Base-by-base conservation (phyloP, 768 basidiomycete species). In the Lactarius deliciosus region DNA sequence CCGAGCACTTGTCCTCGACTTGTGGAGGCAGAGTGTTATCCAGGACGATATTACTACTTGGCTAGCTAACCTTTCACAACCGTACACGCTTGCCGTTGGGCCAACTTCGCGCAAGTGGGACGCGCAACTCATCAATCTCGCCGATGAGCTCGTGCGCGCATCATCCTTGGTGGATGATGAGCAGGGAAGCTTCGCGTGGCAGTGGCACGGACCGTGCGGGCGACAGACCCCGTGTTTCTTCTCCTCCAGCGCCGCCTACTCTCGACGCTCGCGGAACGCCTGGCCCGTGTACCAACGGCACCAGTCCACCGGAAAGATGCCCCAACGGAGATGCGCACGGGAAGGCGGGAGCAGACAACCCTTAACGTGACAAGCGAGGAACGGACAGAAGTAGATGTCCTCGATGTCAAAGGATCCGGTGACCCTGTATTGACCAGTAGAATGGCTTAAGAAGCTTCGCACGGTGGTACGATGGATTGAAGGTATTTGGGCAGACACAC, bases 121-220 rank as follows among this genome's bases (percentile, higher is more conserved):
- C n/a, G 86, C 86, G 20, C 89, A 86, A 71, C 73, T 90, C 45
- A 73, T 86, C 55, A 86, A 91, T 73, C 82, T 92, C 30, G 88
- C 86, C 0, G 90, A 91, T 72, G 90, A 92, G 73, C 85, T 91
- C 55, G 74, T 91, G 36, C 85, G 82, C 25, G 84, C 84, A 6
- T 81, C 81, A 36, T 75, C 76, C 34, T 73, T 70, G 2, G 59
- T 78, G 22, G 71, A 76, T 47, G 79, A 80, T 2, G 84, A 85
- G 88, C 90, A 70, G 68, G 65, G 7, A 75, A 73, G 43, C 75
- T 92, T 28, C 86, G 88, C 25, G 79, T 80, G 4, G 83, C 86
- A 1, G 88, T 90, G 9, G 81, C 85, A 63, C 83, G 87, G 45
- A 88, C 86, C 5, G 77, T 92, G 57, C 82, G 81, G 55, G 79